Evolutionary conservation across 73 alveolate species (phyloP).

Genomic region (Chromera velia): DNA sequence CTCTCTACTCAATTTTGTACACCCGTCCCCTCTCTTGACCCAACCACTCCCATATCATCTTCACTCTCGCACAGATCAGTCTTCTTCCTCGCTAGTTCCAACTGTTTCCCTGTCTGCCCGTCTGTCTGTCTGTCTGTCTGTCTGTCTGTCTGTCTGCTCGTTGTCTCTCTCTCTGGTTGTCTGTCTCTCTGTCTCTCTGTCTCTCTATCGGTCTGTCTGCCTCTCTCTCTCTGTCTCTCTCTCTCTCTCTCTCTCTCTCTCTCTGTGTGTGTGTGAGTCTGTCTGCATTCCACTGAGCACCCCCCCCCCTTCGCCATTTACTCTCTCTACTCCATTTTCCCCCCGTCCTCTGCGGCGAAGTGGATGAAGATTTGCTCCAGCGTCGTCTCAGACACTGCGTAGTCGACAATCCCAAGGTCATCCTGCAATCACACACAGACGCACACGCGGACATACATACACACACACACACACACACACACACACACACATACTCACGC

Average conservation of each 20-base stretch:
- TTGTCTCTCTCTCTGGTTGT: too few species aligned
- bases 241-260: neutral
- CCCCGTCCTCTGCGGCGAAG: slow-evolving; percentile 39
- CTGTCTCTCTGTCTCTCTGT: neutral
- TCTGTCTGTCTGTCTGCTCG: neutral
- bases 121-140: neutral
- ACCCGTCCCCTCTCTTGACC: too few species aligned
- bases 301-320: too few species aligned
- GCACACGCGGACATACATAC: neutral
- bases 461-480: neutral
- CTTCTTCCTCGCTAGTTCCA: neutral
- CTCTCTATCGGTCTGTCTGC: neutral
- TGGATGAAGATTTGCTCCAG: slow-evolving; percentile 77
- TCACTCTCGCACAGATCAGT: too few species aligned
- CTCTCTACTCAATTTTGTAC: too few species aligned
- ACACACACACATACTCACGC: neutral
- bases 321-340: too few species aligned
- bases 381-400: slow-evolving; percentile 61
- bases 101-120: neutral
- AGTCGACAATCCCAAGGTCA: slow-evolving; percentile 45
- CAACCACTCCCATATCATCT: too few species aligned
- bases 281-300: too few species aligned
- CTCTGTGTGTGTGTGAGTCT: neutral
- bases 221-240: neutral
- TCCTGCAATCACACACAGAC: too few species aligned